Percentiles rank a stretch among this genome's conserved stretches.
phyloP scores from a whole-genome alignment of 1,284 basidiomycete species.

The Irpex rosettiformis region DNA sequence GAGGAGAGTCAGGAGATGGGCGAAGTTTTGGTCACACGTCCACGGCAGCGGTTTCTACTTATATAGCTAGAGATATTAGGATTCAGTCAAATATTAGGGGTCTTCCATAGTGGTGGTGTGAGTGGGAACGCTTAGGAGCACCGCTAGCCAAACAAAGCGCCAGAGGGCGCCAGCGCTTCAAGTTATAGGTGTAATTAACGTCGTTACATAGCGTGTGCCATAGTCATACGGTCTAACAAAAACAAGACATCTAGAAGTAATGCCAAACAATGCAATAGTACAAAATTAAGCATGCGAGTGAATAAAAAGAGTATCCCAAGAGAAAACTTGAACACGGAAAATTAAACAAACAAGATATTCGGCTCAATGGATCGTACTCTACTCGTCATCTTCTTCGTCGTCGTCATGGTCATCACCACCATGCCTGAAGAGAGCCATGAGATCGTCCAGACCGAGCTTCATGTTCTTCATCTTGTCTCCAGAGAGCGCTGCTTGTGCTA shows the following conservation, averaged over 20 bases:
- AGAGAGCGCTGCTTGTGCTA: slow-evolving; percentile 82
- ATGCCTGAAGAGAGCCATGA: slow-evolving; percentile 73
- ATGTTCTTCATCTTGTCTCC: slow-evolving; percentile 86
- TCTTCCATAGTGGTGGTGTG: neutral
- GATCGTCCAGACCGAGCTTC: slow-evolving; percentile 81
- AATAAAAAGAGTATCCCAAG: no score
- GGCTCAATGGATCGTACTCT: neutral
- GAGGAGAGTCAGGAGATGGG: neutral
- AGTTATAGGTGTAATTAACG: no score
- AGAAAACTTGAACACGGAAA: no score
- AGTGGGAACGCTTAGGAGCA: no score
- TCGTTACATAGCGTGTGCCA: no score
- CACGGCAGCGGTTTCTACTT: neutral
- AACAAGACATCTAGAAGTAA: no score
- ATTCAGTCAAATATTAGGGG: neutral
- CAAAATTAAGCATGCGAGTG: no score
- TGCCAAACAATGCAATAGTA: no score
- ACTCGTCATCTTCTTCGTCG: slow-evolving; percentile 27
- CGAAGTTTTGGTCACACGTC: neutral
- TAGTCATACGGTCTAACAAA: no score
- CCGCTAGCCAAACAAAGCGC: no score
- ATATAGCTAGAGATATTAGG: neutral
- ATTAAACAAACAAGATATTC: no score
- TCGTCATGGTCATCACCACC: slow-evolving; percentile 55
- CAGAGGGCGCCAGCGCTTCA: no score